Evolutionary conservation across 129 eudicot genomes (phyloP).

Genomic region (Ambrosia artemisiifolia): DNA sequence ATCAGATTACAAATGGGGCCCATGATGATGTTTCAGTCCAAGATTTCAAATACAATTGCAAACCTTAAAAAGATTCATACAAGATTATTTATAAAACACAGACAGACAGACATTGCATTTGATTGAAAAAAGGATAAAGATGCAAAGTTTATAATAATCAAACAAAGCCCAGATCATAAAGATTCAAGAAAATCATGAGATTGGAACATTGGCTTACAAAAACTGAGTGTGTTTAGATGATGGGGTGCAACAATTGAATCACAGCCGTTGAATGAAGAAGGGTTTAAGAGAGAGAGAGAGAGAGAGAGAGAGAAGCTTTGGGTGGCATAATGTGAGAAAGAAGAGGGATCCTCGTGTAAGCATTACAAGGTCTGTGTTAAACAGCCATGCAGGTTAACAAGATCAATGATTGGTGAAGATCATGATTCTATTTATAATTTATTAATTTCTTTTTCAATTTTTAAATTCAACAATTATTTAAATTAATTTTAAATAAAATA

Average conservation of each 20-base stretch:
- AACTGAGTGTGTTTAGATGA: conserved; percentile 19
- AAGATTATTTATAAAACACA: not conserved
- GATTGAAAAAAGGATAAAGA: not conserved
- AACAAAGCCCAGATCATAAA: conserved; percentile 20
- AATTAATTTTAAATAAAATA: too few relatives aligned
- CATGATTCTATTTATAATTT: too few relatives aligned
- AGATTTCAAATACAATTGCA: conserved; percentile 23
- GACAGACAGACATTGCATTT: conserved; percentile 12
- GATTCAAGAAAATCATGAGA: conserved; percentile 23
- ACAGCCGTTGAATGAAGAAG: conserved; percentile 32
- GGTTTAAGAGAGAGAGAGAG: conserved; percentile 37
- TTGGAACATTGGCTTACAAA: conserved; percentile 37
- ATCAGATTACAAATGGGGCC: conserved; percentile 31
- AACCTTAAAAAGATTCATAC: not conserved
- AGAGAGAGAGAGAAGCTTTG: conserved; percentile 29
- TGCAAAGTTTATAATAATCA: conserved; percentile 6
- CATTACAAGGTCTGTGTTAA: conserved; percentile 45
- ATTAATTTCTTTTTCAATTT: too few relatives aligned
- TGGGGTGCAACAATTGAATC: conserved; percentile 1
- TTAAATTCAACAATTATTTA: too few relatives aligned
- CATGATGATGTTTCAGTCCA: conserved; percentile 33
- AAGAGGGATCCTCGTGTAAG: conserved; percentile 66
- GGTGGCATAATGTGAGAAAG: conserved; percentile 39
- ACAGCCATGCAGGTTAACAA: conserved; percentile 63
- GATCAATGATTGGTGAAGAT: conserved; percentile 31